Percentiles rank a stretch among this genome's conserved stretches.
These are phyloP conservation scores for Paraphoma chrysanthemicola DNA, from an alignment of 2,329 filamentous ascomycete species.

Conservation along the genomic window DNA sequence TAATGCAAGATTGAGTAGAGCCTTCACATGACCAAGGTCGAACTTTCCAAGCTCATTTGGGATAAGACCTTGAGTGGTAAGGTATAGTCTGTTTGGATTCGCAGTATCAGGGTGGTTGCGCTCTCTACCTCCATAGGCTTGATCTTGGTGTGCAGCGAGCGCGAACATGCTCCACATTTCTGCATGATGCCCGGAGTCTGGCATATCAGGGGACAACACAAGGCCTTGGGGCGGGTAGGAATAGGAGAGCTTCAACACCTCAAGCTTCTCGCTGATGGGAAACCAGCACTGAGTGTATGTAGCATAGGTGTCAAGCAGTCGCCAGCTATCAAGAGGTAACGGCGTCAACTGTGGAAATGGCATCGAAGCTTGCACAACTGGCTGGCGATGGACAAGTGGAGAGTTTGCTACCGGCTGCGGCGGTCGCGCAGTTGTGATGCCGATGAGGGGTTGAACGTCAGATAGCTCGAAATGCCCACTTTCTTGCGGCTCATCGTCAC, in stretches of 20 bases:
- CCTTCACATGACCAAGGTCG: slow-evolving; percentile 49
- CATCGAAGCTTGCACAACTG: slow-evolving; percentile 12
- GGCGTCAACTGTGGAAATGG: slow-evolving; percentile 13
- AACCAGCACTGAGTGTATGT: slow-evolving; percentile 80
- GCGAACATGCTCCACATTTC: slow-evolving; percentile 56
- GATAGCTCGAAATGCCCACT: background rate
- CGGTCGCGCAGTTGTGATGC: no score
- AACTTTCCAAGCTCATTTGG: slow-evolving; percentile 36
- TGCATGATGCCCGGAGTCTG: slow-evolving; percentile 47
- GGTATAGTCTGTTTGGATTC: slow-evolving; percentile 24
- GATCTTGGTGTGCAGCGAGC: slow-evolving; percentile 40
- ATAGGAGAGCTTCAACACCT: slow-evolving; percentile 64
- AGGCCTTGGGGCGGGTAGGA: slow-evolving; percentile 57
- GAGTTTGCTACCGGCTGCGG: background rate
- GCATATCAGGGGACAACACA: slow-evolving; percentile 28
- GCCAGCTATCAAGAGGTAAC: slow-evolving; percentile 68
- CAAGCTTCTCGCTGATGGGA: slow-evolving; percentile 72
- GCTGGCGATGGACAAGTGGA: slow-evolving; percentile 14
- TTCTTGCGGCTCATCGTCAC: slow-evolving; percentile 27
- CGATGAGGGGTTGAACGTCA: background rate
- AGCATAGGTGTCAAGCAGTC: slow-evolving; percentile 59
- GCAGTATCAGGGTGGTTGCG: slow-evolving; percentile 3
- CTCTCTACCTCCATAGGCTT: background rate
- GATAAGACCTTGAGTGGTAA: slow-evolving; percentile 32
- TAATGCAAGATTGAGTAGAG: slow-evolving; percentile 60